Base-by-base conservation (phyloP, 163 green algal genomes). In the Smithsoniella earleae region DNA sequence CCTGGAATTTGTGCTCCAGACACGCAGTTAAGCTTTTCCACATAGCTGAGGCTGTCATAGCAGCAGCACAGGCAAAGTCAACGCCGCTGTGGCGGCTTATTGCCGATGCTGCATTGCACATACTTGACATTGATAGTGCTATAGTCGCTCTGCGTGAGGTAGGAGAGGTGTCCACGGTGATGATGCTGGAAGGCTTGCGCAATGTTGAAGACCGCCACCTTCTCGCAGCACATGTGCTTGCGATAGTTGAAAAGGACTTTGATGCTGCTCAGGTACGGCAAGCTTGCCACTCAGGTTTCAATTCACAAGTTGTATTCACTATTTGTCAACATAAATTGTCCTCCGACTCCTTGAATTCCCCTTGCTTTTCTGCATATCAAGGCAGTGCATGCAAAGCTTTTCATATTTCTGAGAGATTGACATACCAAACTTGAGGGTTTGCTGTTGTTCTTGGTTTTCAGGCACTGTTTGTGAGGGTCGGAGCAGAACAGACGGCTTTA, bases 81-180 rank as follows among this genome's bases (percentile, higher is more conserved):
- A 69, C 58, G 0, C n/a, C 18, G 5, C 18, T 69, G 58, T 34
- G 27, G 58, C 3, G 43, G 58, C 58, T n/a, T 30, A 4, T n/a
- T n/a, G 58, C 27, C 0, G 20, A 30, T 34, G 58, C 58, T 22
- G 58, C 58, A 8, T 40, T 69, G 58, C 27, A 69, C 5, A 18
- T 69, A 33, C 20, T 69, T 4, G 58, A 69, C 27, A 30, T 69
- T 13, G 16, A 30, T 6, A n/a, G 27, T 36, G 58, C 58, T 6
- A 44, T 69, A 25, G 58, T 34, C 4, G 58, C 58, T 5, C 58
- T 69, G 58, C 58, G 58, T n/a, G 58, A 69, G 58, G 58, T 16
- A 5, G 58, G 58, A 30, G 43, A 69, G 30, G 58, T 31, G 4
- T 69, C 58, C 4, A 30, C 5, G 13, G 58, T 69, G 10, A 22